phyloP scores from a whole-genome alignment of 2,329 filamentous ascomycete species.

The Fusarium bactridioides region DNA sequence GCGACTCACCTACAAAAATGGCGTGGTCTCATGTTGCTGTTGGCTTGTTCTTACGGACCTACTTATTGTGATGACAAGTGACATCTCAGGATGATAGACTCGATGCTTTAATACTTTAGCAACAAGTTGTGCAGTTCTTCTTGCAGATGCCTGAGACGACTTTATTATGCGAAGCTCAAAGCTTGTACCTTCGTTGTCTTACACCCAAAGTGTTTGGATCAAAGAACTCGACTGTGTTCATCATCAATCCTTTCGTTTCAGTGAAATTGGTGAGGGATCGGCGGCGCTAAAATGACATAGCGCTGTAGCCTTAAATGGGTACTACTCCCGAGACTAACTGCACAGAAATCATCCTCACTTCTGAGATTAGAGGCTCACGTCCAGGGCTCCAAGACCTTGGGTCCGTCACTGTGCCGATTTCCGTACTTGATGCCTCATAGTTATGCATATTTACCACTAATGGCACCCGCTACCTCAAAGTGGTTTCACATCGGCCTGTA shows the following conservation, averaged over 20 bases:
- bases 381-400: no score
- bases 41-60: neutral
- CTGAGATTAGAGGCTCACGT: neutral
- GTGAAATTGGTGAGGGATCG: neutral
- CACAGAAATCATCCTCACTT: neutral
- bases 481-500: neutral
- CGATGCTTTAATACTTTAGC: accelerated
- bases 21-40: neutral
- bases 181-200: neutral
- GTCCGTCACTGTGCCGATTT: neutral
- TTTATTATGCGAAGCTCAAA: no score
- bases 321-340: neutral
- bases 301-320: neutral
- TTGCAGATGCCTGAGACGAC: neutral
- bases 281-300: no score
- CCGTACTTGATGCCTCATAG: neutral
- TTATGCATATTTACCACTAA: neutral
- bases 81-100: neutral
- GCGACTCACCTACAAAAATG: neutral
- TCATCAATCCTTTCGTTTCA: neutral
- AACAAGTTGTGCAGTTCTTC: accelerated
- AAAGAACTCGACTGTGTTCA: neutral
- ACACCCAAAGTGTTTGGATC: no score
- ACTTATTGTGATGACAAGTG: neutral
- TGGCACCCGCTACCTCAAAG: neutral